phyloP scores from a whole-genome alignment of 768 basidiomycete species.

The Podaxis sp. region DNA sequence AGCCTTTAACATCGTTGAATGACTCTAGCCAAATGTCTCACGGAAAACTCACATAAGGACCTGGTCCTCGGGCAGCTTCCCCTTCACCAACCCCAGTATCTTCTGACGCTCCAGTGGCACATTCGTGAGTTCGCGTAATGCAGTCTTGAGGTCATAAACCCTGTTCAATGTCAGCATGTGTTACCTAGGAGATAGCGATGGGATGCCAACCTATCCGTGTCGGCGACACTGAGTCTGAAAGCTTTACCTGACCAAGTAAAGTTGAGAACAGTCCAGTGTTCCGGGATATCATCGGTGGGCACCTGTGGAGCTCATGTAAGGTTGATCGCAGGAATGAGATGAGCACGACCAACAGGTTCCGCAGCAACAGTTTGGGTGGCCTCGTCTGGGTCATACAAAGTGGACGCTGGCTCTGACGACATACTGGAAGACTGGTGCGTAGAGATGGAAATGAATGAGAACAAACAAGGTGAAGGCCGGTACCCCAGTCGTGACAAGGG shows the following conservation, averaged over 20 bases:
- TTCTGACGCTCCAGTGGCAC: constrained; percentile 87
- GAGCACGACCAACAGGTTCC: not conserved
- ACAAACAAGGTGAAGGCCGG: not conserved
- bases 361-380: not conserved
- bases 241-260: constrained; percentile 73
- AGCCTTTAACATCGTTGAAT: not conserved
- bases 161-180: constrained; percentile 32
- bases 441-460: not conserved
- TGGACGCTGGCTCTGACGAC: not conserved
- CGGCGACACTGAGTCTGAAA: constrained; percentile 63
- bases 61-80: constrained; percentile 76
- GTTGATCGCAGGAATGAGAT: not conserved
- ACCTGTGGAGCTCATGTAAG: constrained; percentile 2
- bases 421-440: not conserved
- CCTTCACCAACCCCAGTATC: constrained; percentile 80
- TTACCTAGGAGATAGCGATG: not conserved
- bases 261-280: constrained; percentile 57
- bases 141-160: constrained; percentile 74
- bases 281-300: constrained; percentile 20
- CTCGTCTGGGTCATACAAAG: not conserved
- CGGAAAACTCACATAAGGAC: constrained; percentile 48
- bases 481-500: not conserved
- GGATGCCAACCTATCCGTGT: constrained; percentile 63
- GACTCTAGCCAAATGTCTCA: constrained; percentile 13
- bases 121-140: constrained; percentile 62